phyloP scores from a whole-genome alignment of 2,329 filamentous ascomycete genomes.

The Fusarium sp. region DNA sequence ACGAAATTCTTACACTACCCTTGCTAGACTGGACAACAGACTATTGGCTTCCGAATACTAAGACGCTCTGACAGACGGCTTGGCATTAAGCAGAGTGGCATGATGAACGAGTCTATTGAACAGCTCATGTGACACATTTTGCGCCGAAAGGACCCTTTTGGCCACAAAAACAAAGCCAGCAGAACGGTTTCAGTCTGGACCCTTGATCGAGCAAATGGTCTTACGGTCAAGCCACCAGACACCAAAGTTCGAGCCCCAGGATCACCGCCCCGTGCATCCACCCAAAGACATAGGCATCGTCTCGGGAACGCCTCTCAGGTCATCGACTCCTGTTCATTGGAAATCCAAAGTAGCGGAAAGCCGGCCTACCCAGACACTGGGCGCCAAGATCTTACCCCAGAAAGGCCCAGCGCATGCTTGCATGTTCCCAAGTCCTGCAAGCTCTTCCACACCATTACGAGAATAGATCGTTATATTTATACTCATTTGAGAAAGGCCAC shows the following conservation, averaged over 20 bases:
- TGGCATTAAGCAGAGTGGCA: neutral
- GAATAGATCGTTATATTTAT: neutral
- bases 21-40: neutral
- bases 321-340: neutral
- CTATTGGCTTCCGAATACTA: neutral
- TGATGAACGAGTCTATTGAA: neutral
- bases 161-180: neutral
- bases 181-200: neutral
- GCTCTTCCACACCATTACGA: neutral
- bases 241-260: neutral
- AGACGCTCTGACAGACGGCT: neutral
- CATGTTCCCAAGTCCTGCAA: neutral
- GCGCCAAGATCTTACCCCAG: neutral
- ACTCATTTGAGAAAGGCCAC: neutral
- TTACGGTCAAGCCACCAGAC: neutral
- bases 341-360: neutral
- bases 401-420: neutral
- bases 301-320: neutral
- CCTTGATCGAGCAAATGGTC: neutral
- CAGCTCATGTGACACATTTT: neutral
- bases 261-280: neutral
- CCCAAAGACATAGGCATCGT: neutral
- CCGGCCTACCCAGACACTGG: neutral
- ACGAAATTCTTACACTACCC: rapidly evolving
- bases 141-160: rapidly evolving